These are phyloP conservation scores for Fusarium newnesense DNA, from an alignment of 2,329 filamentous ascomycete species.

Conservation along the genomic window DNA sequence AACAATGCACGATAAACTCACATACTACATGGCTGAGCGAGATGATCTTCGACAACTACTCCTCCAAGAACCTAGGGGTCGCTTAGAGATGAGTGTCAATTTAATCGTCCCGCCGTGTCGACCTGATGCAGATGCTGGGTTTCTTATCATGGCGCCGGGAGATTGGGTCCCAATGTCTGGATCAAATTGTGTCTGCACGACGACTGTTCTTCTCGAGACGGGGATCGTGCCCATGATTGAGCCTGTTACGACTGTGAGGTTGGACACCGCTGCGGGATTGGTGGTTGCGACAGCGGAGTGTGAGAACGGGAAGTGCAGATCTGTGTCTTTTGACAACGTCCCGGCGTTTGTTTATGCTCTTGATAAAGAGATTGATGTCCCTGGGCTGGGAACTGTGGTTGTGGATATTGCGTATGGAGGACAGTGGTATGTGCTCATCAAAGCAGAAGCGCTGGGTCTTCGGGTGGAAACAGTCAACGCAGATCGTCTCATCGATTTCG, in stretches of 20 bases:
- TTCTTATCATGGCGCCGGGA: conserved; percentile 47
- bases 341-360: conserved; percentile 12
- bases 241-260: conserved; percentile 26
- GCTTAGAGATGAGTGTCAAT: conserved; percentile 8
- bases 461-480: conserved; percentile 19
- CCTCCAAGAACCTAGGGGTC: conserved; percentile 5
- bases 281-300: conserved; percentile 20
- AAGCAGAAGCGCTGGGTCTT: conserved; percentile 10
- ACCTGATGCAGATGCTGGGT: conserved; percentile 53
- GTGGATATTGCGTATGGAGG: conserved; percentile 19
- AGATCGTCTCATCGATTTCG: conserved; percentile 36
- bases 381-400: neutral
- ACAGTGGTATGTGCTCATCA: conserved; percentile 21
- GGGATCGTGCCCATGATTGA: conserved; percentile 57
- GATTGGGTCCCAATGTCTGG: conserved; percentile 50
- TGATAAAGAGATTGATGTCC: conserved; percentile 8
- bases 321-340: conserved; percentile 17
- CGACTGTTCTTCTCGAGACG: conserved; percentile 57
- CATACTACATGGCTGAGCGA: conserved; percentile 52
- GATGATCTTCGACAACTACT: conserved; percentile 48
- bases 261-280: conserved; percentile 8
- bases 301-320: conserved; percentile 18
- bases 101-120: conserved; percentile 44
- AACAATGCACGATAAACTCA: conserved; percentile 61
- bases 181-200: conserved; percentile 54